Evolutionary conservation across 2,329 filamentous ascomycete species (phyloP).

Genomic region (Colletotrichum horii): DNA sequence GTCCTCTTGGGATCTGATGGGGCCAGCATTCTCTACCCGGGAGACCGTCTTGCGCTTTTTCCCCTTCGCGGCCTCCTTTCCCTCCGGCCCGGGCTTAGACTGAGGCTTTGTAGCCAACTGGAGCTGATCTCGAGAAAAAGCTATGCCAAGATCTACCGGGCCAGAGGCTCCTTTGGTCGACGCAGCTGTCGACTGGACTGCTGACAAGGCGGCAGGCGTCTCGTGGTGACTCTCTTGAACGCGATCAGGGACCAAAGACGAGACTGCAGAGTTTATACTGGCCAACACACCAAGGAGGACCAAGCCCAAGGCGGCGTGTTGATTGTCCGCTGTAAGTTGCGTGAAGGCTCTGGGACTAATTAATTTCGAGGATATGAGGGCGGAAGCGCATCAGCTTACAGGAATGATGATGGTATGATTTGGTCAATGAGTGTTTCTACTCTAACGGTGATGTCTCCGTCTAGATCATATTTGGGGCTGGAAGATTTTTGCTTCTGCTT

Average conservation of each 20-base stretch:
- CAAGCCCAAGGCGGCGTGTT: constrained; percentile 75
- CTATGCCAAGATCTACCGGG: constrained; percentile 30
- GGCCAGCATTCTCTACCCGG: neutral
- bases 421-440: constrained; percentile 31
- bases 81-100: neutral
- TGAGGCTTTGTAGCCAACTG: neutral
- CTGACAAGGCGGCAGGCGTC: neutral
- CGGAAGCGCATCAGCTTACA: constrained; percentile 31
- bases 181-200: neutral
- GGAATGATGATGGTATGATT: constrained; percentile 38
- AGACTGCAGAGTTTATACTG: constrained; percentile 55
- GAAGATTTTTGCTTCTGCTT: neutral
- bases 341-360: constrained; percentile 61
- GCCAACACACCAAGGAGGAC: constrained; percentile 70
- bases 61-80: neutral
- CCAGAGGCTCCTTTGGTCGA: constrained; percentile 2
- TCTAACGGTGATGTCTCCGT: neutral
- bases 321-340: constrained; percentile 72
- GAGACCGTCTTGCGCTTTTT: neutral
- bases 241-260: constrained; percentile 32
- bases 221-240: neutral
- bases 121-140: constrained; percentile 30
- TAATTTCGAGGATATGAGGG: neutral
- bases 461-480: neutral
- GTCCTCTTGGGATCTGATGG: neutral